phyloP scores from a whole-genome alignment of 495 filamentous ascomycete species.

The Podospora conica region DNA sequence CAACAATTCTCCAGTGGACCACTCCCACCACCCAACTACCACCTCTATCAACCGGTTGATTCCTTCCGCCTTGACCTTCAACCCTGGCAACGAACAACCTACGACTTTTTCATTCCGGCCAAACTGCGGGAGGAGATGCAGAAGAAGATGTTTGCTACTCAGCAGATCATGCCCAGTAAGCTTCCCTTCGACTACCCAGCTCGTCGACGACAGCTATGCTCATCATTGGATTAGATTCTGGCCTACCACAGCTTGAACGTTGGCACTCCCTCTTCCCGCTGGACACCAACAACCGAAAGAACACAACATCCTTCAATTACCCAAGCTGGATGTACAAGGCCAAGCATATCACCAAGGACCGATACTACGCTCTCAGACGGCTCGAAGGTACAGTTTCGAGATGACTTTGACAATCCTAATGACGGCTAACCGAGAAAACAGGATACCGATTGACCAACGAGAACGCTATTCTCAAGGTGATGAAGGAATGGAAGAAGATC shows the following conservation, averaged over 20 bases:
- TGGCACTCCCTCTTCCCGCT: slow-evolving; percentile 91
- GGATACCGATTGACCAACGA: slow-evolving; percentile 72
- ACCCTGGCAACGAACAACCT: slow-evolving; percentile 74
- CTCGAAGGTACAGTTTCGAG: slow-evolving; percentile 55
- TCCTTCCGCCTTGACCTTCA: slow-evolving; percentile 70
- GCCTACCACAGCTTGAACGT: slow-evolving; percentile 71
- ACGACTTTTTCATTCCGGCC: slow-evolving; percentile 87
- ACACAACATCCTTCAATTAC: slow-evolving; percentile 69
- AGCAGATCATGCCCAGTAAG: slow-evolving; percentile 79
- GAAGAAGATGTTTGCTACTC: slow-evolving; percentile 76
- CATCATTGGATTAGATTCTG: slow-evolving; percentile 37
- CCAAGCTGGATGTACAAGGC: slow-evolving; percentile 94
- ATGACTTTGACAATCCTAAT: background rate
- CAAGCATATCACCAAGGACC: slow-evolving; percentile 78
- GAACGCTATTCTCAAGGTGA: slow-evolving; percentile 74
- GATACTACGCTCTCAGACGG: slow-evolving; percentile 73
- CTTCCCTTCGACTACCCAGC: background rate
- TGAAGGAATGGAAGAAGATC: slow-evolving; percentile 81
- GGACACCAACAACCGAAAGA: slow-evolving; percentile 69
- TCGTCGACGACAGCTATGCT: background rate
- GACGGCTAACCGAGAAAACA: background rate
- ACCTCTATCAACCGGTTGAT: slow-evolving; percentile 86
- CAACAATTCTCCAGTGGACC: slow-evolving; percentile 41
- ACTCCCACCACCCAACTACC: slow-evolving; percentile 79
- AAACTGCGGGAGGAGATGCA: slow-evolving; percentile 80